Conservation (phyloP, 805 yeast genomes). For the Saccharomycopsis javanensis region DNA sequence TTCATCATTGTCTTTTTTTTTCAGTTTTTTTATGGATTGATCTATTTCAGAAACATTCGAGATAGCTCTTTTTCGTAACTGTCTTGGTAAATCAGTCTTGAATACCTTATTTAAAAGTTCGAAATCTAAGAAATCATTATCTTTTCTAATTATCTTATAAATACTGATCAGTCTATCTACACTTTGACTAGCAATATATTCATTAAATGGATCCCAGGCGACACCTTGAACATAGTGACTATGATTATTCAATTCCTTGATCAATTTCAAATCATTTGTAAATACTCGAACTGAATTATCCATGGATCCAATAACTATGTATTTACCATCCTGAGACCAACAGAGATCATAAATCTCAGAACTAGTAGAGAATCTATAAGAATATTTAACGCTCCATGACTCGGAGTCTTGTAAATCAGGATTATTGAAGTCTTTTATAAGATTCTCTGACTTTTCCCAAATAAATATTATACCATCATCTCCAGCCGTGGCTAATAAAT, state of each 20-base stretch:
- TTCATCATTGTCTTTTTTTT: background rate
- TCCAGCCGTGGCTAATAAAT: conserved; percentile 76
- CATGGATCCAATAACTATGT: conserved; percentile 82
- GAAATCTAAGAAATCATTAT: conserved; percentile 21
- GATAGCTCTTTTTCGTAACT: conserved; percentile 11
- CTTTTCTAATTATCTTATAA: conserved; percentile 35
- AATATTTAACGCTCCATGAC: conserved; percentile 58
- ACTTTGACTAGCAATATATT: conserved; percentile 74
- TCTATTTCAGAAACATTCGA: background rate
- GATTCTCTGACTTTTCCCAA: conserved; percentile 56
- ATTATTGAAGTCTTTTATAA: conserved; percentile 49
- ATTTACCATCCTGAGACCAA: conserved; percentile 83
- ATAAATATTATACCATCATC: conserved; percentile 86
- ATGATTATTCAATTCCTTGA: conserved; percentile 61
- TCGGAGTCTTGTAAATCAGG: conserved; percentile 42
- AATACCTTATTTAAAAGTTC: conserved; percentile 31
- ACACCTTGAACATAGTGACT: conserved; percentile 92
- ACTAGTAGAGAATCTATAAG: conserved; percentile 43
- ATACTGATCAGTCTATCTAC: conserved; percentile 79
- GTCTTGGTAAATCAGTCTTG: conserved; percentile 48
- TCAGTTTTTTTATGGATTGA: background rate
- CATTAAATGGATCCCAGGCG: conserved; percentile 83
- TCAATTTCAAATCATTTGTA: conserved; percentile 45
- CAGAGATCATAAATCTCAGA: conserved; percentile 84
- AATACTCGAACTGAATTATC: conserved; percentile 74